Evolutionary conservation across 2,329 filamentous ascomycete species (phyloP).

Genomic region (Didymella glomerata): DNA sequence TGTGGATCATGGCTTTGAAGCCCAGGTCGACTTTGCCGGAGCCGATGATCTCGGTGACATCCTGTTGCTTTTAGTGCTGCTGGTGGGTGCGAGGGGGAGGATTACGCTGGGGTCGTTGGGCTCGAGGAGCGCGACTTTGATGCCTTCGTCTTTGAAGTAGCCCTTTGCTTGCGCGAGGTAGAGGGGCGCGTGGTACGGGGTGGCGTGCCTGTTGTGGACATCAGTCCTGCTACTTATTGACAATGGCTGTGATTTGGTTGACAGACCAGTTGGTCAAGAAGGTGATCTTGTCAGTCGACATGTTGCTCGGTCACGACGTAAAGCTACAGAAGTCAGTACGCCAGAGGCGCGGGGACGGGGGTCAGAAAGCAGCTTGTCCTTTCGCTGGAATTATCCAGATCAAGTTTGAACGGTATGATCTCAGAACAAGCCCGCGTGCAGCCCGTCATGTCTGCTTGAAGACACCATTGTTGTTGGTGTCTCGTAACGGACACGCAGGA

Average conservation of each 20-base stretch:
- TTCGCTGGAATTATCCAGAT: conserved; percentile 99
- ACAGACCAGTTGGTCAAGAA: conserved; percentile 83
- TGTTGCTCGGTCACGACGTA: no score
- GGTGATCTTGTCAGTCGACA: conserved; percentile 86
- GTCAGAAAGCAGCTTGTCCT: conserved; percentile 83
- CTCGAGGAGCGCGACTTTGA: conserved; percentile 79
- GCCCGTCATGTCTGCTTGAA: conserved; percentile 86
- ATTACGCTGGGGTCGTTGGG: conserved; percentile 76
- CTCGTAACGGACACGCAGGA: conserved; percentile 65
- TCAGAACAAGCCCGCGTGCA: conserved; percentile 64
- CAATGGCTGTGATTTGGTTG: neutral
- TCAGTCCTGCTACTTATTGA: conserved; percentile 1
- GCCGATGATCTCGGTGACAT: conserved; percentile 84
- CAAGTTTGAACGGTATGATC: conserved; percentile 96
- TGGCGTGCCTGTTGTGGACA: conserved; percentile 71
- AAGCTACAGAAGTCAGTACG: conserved; percentile 33
- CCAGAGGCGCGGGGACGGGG: conserved; percentile 46
- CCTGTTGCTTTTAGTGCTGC: conserved; percentile 51
- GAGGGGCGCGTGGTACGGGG: conserved; percentile 79
- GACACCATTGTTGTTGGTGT: conserved; percentile 64
- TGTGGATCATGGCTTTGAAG: conserved; percentile 87
- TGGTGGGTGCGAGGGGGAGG: neutral
- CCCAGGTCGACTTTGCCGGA: conserved; percentile 78
- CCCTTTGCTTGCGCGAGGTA: conserved; percentile 80
- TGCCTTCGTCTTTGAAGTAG: conserved; percentile 77